These are phyloP conservation scores for Thalia dealbata DNA, from an alignment of 176 grass and related monocot species.

Conservation along the genomic window DNA sequence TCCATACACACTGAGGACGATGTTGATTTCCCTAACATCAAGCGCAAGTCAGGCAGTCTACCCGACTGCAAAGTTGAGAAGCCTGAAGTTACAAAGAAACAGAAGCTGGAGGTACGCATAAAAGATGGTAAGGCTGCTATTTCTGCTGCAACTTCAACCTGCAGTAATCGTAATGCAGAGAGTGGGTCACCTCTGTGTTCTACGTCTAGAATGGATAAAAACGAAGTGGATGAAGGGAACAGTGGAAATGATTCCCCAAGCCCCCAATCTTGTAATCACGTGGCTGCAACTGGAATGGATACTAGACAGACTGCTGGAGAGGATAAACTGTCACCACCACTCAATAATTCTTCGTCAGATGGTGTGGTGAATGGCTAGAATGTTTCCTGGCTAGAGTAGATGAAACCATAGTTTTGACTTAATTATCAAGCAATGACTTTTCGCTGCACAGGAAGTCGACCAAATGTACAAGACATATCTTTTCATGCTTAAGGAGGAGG, in stretches of 20 bases:
- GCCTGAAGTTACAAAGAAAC: constrained; percentile 19
- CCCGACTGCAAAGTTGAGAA: constrained; percentile 23
- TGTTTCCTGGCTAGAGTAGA: constrained; percentile 31
- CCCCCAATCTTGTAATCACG: constrained; percentile 27
- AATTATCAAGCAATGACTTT: constrained; percentile 5
- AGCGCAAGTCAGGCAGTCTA: constrained; percentile 32
- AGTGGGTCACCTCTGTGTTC: not conserved
- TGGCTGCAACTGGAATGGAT: constrained; percentile 17
- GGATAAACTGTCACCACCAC: constrained; percentile 29
- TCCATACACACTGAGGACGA: constrained; percentile 43
- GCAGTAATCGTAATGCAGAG: not conserved
- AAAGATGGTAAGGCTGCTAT: constrained; percentile 6
- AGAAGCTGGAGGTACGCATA: constrained; percentile 11
- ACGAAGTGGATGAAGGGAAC: not conserved
- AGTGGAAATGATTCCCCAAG: constrained; percentile 9
- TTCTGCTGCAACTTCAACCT: constrained; percentile 6
- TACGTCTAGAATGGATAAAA: not conserved
- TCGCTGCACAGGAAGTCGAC: not conserved
- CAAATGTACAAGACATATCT: not conserved
- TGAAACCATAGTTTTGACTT: constrained; percentile 17
- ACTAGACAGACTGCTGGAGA: constrained; percentile 26
- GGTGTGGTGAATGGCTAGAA: constrained; percentile 19
- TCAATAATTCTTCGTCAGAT: constrained; percentile 20
- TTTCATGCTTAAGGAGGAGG: not conserved
- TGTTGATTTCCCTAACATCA: constrained; percentile 30